Evolutionary conservation across 75 land plant species (phyloP).

Genomic region (Selaginella moellendorffii): DNA sequence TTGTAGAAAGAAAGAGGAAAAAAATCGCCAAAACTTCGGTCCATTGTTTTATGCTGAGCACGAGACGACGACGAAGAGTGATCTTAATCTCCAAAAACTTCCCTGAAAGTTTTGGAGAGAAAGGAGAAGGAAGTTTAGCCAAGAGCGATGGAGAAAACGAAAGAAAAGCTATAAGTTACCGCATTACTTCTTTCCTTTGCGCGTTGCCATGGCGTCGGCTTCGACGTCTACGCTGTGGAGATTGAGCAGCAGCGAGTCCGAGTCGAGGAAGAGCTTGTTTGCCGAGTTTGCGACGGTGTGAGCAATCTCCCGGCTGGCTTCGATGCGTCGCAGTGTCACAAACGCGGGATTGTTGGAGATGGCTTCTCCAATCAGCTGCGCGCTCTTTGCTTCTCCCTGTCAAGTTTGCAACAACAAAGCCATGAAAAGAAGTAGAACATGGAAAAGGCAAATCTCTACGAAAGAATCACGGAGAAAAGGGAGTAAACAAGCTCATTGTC

Average conservation of each 20-base stretch:
- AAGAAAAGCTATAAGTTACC: no score
- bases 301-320: slow-evolving; percentile 48
- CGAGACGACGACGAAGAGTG: no score
- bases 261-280: slow-evolving; percentile 34
- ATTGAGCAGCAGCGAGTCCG: slow-evolving; percentile 50
- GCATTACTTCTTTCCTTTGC: slow-evolving; percentile 10
- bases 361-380: slow-evolving; percentile 56
- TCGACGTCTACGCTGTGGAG: slow-evolving; percentile 32
- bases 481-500: not conserved
- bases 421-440: no score
- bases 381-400: slow-evolving; percentile 68
- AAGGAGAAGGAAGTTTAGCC: no score
- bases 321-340: slow-evolving; percentile 46
- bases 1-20: no score
- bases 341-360: slow-evolving; percentile 59
- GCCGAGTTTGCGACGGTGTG: slow-evolving; percentile 40
- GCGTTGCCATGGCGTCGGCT: not conserved
- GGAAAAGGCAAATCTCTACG: not conserved
- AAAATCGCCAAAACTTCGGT: no score
- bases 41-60: no score
- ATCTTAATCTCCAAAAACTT: no score
- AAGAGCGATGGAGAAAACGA: no score
- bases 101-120: no score
- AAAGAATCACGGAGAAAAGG: not conserved
- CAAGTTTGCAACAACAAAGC: no score